Conservation (phyloP, 257 asterid species). For the Anisodus acutangulus region DNA sequence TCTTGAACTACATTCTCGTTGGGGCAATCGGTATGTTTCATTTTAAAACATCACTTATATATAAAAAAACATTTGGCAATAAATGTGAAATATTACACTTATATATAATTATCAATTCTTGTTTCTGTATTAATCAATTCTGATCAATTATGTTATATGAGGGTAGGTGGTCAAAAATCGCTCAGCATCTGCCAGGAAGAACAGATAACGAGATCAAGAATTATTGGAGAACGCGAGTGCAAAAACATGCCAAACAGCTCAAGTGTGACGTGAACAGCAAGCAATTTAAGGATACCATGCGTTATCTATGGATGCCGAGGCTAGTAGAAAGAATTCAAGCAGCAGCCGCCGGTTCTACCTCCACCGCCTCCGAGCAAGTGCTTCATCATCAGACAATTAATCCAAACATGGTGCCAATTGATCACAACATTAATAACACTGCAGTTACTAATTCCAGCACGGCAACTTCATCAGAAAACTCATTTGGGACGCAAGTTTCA, state of each 20-base stretch:
- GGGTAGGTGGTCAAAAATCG: conserved; percentile 78
- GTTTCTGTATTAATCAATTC: not conserved
- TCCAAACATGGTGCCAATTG: not conserved
- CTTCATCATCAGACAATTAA: conserved; percentile 29
- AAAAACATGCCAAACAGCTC: conserved; percentile 89
- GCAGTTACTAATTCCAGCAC: conserved; percentile 50
- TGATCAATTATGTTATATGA: not conserved
- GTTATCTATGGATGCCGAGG: conserved; percentile 88
- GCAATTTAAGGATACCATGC: conserved; percentile 90
- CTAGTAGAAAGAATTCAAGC: conserved; percentile 82
- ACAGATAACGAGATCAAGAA: conserved; percentile 76
- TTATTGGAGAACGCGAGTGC: conserved; percentile 87
- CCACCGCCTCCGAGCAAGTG: conserved; percentile 28
- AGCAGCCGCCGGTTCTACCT: conserved; percentile 33
- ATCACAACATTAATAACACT: conserved; percentile 15
- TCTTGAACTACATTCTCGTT: conserved; percentile 89
- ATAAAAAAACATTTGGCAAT: not conserved
- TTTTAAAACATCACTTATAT: too few relatives aligned
- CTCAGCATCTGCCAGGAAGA: conserved; percentile 81
- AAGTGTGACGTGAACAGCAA: conserved; percentile 94
- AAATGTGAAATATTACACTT: too few relatives aligned
- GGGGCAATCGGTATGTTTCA: conserved; percentile 76
- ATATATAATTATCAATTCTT: not conserved
- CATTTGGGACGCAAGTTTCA: conserved; percentile 58
- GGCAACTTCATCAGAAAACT: conserved; percentile 60